Conservation (phyloP, 129 eudicot species). For the Saussurea involucrata region DNA sequence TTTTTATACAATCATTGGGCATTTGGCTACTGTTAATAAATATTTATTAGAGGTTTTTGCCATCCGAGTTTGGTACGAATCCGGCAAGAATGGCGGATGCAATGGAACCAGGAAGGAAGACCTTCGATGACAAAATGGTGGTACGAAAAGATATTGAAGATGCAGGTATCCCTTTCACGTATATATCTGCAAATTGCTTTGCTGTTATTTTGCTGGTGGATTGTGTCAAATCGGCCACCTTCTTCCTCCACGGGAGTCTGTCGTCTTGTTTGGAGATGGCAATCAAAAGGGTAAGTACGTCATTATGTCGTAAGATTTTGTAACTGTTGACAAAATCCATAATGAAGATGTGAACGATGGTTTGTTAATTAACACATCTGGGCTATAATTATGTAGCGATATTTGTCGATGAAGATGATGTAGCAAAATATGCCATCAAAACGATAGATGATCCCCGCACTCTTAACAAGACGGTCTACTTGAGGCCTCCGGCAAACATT, state of each 20-base stretch:
- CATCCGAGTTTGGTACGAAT: slow-evolving; percentile 50
- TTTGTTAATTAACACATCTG: not conserved
- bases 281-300: slow-evolving; percentile 43
- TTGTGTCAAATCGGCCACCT: slow-evolving; percentile 47
- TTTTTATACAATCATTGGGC: not conserved
- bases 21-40: not conserved
- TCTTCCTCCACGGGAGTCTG: slow-evolving; percentile 50
- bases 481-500: slow-evolving; percentile 44
- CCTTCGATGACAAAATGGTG: slow-evolving; percentile 48
- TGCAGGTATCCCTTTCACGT: slow-evolving; percentile 45
- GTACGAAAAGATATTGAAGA: slow-evolving; percentile 45
- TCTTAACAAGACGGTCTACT: slow-evolving; percentile 43
- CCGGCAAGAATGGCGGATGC: slow-evolving; percentile 48
- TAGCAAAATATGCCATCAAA: slow-evolving; percentile 47
- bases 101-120: slow-evolving; percentile 42
- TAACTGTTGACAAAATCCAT: not conserved
- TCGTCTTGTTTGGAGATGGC: slow-evolving; percentile 46
- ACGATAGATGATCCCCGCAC: slow-evolving; percentile 46
- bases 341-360: not conserved
- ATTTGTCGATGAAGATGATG: slow-evolving; percentile 50
- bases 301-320: not conserved
- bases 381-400: slow-evolving; percentile 23
- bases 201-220: slow-evolving; percentile 52
- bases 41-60: slow-evolving; percentile 38
- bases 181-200: slow-evolving; percentile 40